Percentiles rank a stretch among this genome's conserved stretches.
Evolutionary conservation across 768 basidiomycete genomes (phyloP).

Genomic region (Leccinum subgranulosum): DNA sequence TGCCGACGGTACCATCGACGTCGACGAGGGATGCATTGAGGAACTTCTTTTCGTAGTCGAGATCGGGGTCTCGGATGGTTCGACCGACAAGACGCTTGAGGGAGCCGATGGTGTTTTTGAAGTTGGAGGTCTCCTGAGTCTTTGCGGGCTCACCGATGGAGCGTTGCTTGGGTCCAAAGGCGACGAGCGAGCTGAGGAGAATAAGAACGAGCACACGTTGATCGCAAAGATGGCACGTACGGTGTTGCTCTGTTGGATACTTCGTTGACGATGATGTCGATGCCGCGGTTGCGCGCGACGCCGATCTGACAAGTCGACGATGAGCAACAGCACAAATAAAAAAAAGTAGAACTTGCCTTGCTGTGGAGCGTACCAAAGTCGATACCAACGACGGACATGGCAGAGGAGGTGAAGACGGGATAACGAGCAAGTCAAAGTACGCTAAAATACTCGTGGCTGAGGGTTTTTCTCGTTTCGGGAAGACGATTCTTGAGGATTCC

Average conservation of each 20-base stretch:
- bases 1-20: conserved; percentile 76
- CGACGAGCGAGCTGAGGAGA: conserved; percentile 76
- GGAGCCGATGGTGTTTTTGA: conserved; percentile 93
- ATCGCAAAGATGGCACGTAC: conserved; percentile 46
- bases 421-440: background rate
- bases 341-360: conserved; percentile 49
- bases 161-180: conserved; percentile 89
- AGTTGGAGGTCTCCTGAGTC: conserved; percentile 97
- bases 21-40: conserved; percentile 86
- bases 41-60: conserved; percentile 87
- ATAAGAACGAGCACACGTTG: background rate
- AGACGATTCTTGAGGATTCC: conserved; percentile 25
- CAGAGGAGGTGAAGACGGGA: background rate
- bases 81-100: conserved; percentile 90
- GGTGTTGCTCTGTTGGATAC: conserved; percentile 96
- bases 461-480: conserved; percentile 21
- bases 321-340: background rate
- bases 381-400: conserved; percentile 91
- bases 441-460: conserved; percentile 10
- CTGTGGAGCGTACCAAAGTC: conserved; percentile 90
- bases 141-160: conserved; percentile 94
- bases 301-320: conserved; percentile 59
- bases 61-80: conserved; percentile 73
- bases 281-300: conserved; percentile 92
- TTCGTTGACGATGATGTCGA: conserved; percentile 98